These are phyloP conservation scores for Colletotrichum acutatum DNA, from an alignment of 2,329 filamentous ascomycete genomes.

Conservation along the genomic window DNA sequence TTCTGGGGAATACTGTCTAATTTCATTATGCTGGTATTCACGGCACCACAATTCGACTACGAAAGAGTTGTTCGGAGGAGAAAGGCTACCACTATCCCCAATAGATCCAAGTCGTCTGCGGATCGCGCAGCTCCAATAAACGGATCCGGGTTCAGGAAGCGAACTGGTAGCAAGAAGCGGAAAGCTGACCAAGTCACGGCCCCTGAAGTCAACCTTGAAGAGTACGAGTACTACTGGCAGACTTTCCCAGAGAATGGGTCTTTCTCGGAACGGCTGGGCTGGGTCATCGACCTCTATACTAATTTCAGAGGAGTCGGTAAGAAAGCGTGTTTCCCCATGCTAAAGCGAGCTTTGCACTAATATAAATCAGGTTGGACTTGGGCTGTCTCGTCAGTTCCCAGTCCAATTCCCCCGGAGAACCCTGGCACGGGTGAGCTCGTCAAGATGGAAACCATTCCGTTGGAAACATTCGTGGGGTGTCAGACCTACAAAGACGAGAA, in stretches of 20 bases:
- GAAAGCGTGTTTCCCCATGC: constrained; percentile 30
- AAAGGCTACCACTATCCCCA: constrained; percentile 24
- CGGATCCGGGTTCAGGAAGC: constrained; percentile 1
- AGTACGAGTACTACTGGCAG: constrained; percentile 69
- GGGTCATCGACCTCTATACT: constrained; percentile 65
- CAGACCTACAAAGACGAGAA: constrained; percentile 52
- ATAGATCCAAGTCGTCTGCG: constrained; percentile 13
- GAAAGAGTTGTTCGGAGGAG: constrained; percentile 58
- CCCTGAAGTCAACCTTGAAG: constrained; percentile 29
- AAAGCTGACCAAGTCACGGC: constrained; percentile 7
- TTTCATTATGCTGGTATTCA: constrained; percentile 63
- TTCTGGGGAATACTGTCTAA: constrained; percentile 63
- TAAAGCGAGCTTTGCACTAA: neutral
- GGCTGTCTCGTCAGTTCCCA: constrained; percentile 61
- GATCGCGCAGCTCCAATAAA: neutral
- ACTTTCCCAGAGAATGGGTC: constrained; percentile 62
- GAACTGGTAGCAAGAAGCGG: constrained; percentile 25
- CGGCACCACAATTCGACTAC: constrained; percentile 65
- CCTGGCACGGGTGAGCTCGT: constrained; percentile 52
- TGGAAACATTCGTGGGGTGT: constrained; percentile 58
- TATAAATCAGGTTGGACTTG: constrained; percentile 64
- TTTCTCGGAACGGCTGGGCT: constrained; percentile 62
- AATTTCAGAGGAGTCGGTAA: constrained; percentile 66
- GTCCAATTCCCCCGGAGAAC: constrained; percentile 52
- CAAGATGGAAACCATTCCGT: constrained; percentile 53